These are phyloP conservation scores for Beauveria scarabaeidicola DNA, from an alignment of 2,329 filamentous ascomycete species.

Conservation along the genomic window DNA sequence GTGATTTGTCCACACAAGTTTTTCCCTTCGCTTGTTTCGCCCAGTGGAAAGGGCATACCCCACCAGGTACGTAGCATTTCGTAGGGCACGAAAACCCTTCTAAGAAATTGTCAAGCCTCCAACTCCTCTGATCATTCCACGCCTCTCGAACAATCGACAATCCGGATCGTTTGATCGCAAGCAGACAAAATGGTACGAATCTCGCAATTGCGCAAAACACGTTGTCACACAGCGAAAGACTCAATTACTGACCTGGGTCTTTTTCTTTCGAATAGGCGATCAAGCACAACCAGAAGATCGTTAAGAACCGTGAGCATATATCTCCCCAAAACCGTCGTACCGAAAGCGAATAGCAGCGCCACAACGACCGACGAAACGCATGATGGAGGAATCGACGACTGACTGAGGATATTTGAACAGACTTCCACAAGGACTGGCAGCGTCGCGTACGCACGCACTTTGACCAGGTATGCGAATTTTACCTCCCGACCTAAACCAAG, in stretches of 20 bases:
- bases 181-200: conserved; percentile 26
- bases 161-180: conserved; percentile 41
- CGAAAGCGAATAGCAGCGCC: conserved; percentile 16
- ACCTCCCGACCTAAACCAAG: not conserved
- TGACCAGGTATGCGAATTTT: conserved; percentile 73
- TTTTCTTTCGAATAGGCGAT: conserved; percentile 59
- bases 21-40: conserved; percentile 14
- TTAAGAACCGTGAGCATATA: conserved; percentile 73
- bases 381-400: conserved; percentile 18
- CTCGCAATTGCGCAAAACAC: conserved; percentile 1
- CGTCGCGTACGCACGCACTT: conserved; percentile 98
- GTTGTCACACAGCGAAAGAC: conserved; percentile 12
- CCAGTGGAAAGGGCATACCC: conserved; percentile 16
- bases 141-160: conserved; percentile 33
- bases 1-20: conserved; percentile 17
- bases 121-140: conserved; percentile 29
- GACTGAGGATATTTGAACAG: conserved; percentile 33
- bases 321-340: conserved; percentile 20
- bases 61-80: conserved; percentile 25
- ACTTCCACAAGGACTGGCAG: conserved; percentile 99
- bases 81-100: conserved; percentile 37
- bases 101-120: conserved; percentile 32
- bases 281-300: conserved; percentile 99
- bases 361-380: not conserved
- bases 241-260: conserved; percentile 26